Conservation (phyloP, 257 asterid species). For the Primulina huaijiensis region DNA sequence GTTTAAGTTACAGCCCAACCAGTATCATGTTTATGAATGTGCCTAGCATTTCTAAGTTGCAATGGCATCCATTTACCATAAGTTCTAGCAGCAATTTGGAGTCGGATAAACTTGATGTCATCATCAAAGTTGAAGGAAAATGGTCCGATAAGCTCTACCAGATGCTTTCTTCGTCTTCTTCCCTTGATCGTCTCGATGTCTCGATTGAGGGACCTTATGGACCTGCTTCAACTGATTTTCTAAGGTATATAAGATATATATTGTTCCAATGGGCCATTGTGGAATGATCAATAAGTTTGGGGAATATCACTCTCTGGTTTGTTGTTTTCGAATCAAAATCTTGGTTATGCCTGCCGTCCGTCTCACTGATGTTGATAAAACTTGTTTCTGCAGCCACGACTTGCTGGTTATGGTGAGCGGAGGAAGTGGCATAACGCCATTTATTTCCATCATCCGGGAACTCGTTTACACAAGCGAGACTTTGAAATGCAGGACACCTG, state of each 20-base stretch:
- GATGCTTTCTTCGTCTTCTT: slow-evolving; percentile 55
- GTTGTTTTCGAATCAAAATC: background rate
- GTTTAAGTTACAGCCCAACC: slow-evolving; percentile 57
- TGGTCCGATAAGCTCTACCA: slow-evolving; percentile 72
- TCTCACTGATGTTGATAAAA: background rate
- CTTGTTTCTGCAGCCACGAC: slow-evolving; percentile 50
- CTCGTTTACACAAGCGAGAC: slow-evolving; percentile 43
- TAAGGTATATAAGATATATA: slow-evolving; percentile 39
- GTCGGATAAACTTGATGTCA: slow-evolving; percentile 59
- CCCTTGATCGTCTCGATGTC: slow-evolving; percentile 49
- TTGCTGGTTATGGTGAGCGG: slow-evolving; percentile 78
- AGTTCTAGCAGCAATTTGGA: slow-evolving; percentile 70
- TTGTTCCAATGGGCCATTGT: background rate
- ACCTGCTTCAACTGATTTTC: slow-evolving; percentile 62
- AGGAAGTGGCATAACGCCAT: slow-evolving; percentile 92
- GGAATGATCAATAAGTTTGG: background rate
- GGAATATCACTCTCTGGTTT: background rate
- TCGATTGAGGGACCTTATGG: slow-evolving; percentile 93
- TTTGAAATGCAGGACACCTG: slow-evolving; percentile 43
- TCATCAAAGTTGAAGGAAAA: slow-evolving; percentile 68
- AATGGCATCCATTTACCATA: slow-evolving; percentile 93
- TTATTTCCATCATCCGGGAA: slow-evolving; percentile 77
- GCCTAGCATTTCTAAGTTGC: slow-evolving; percentile 72
- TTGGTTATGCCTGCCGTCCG: background rate
- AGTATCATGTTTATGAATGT: slow-evolving; percentile 74